These are phyloP conservation scores for Rhizoclosmatium sp. DNA, from an alignment of 192 early-diverging fungal species.

Conservation along the genomic window DNA sequence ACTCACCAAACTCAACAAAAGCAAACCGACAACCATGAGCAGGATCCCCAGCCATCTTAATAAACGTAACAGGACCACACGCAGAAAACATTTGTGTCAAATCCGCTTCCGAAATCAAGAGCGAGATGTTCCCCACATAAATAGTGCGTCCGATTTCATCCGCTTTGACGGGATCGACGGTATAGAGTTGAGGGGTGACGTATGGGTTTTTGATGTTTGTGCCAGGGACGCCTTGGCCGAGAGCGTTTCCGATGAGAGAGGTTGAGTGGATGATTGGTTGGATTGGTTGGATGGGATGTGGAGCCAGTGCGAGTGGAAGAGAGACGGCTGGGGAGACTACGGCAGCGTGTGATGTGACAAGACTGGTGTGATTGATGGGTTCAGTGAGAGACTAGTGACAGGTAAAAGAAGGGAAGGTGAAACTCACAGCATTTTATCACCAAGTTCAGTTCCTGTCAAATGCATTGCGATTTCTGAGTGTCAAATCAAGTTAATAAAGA, in stretches of 20 bases:
- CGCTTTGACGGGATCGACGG: constrained; percentile 70
- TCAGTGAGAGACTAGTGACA: constrained; percentile 42
- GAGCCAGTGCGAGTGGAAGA: constrained; percentile 18
- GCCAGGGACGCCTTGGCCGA: constrained; percentile 33
- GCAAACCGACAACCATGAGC: constrained; percentile 74
- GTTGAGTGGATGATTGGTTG: constrained; percentile 50
- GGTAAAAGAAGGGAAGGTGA: constrained; percentile 2
- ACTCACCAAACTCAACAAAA: constrained; percentile 79
- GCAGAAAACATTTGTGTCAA: constrained; percentile 67
- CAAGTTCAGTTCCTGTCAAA: constrained; percentile 72
- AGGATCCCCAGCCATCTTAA: constrained; percentile 81
- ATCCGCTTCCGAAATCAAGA: constrained; percentile 62
- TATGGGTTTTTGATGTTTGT: constrained; percentile 48
- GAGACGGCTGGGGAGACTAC: constrained; percentile 11
- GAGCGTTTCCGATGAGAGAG: constrained; percentile 50
- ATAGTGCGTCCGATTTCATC: constrained; percentile 81
- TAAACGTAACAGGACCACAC: constrained; percentile 72
- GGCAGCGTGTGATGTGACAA: constrained; percentile 24
- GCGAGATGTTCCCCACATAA: constrained; percentile 77
- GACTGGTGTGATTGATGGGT: constrained; percentile 13
- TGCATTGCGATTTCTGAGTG: constrained; percentile 56
- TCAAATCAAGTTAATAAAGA: no score
- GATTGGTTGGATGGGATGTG: constrained; percentile 24
- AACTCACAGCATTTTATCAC: constrained; percentile 61
- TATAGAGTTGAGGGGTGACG: constrained; percentile 60